Evolutionary conservation across 768 basidiomycete genomes (phyloP).

Genomic region (Aureoboletus auriporus): DNA sequence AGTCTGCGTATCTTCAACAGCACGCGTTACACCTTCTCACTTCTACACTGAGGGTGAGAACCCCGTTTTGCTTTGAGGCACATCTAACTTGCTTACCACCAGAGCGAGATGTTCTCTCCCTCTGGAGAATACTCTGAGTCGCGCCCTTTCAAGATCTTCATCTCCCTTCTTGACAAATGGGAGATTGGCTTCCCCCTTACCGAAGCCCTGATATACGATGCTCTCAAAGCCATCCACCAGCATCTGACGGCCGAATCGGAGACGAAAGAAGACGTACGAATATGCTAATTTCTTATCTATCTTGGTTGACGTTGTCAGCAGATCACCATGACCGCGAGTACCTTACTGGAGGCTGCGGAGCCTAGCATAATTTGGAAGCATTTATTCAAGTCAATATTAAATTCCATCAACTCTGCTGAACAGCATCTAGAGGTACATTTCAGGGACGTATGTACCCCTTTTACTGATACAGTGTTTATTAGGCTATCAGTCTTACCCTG

Average conservation of each 20-base stretch:
- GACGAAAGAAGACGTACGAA: slow-evolving; percentile 56
- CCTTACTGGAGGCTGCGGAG: slow-evolving; percentile 90
- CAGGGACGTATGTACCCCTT: not conserved
- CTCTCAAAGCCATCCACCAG: slow-evolving; percentile 67
- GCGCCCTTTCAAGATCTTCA: slow-evolving; percentile 92
- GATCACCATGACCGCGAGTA: slow-evolving; percentile 80
- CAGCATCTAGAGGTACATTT: slow-evolving; percentile 44
- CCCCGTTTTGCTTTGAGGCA: slow-evolving; percentile 1
- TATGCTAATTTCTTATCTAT: not conserved
- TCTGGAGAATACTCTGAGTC: slow-evolving; percentile 73
- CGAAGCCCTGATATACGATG: slow-evolving; percentile 72
- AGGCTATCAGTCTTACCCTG: slow-evolving; percentile 65
- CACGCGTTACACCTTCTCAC: slow-evolving; percentile 72
- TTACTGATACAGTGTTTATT: slow-evolving; percentile 5
- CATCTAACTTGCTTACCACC: slow-evolving; percentile 11
- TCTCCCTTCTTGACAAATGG: slow-evolving; percentile 95
- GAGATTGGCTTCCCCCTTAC: slow-evolving; percentile 86
- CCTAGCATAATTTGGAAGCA: slow-evolving; percentile 85
- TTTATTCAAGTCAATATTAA: slow-evolving; percentile 54
- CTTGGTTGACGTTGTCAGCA: slow-evolving; percentile 22
- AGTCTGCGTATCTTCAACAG: slow-evolving; percentile 63
- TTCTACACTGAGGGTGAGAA: slow-evolving; percentile 60
- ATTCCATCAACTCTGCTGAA: slow-evolving; percentile 47
- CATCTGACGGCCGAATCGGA: slow-evolving; percentile 51
- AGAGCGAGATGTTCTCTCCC: slow-evolving; percentile 77